phyloP scores from a whole-genome alignment of 225 moss, liverwort and hornwort species.

The Takakia lepidozioides region DNA sequence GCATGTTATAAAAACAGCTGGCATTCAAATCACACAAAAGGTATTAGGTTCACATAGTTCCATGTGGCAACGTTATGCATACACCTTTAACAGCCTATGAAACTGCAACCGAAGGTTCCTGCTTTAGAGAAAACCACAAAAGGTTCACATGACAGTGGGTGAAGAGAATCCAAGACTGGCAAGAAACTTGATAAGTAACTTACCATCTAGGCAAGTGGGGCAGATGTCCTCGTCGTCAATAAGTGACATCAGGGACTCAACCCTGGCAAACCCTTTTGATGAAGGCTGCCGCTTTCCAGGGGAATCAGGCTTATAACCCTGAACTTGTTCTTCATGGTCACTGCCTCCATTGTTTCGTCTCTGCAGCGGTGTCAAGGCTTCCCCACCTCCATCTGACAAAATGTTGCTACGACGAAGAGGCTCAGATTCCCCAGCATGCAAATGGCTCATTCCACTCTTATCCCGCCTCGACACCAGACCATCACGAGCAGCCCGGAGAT shows the following conservation, averaged over 20 bases:
- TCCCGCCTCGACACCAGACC: conserved; percentile 39
- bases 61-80: too few relatives aligned
- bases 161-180: too few relatives aligned
- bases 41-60: too few relatives aligned
- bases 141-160: too few relatives aligned
- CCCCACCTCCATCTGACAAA: conserved; percentile 50
- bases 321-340: conserved; percentile 55
- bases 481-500: conserved; percentile 29
- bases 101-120: too few relatives aligned
- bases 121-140: too few relatives aligned
- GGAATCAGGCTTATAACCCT: conserved; percentile 48
- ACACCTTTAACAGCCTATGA: too few relatives aligned
- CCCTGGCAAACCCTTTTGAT: conserved; percentile 53
- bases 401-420: conserved; percentile 45
- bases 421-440: conserved; percentile 37
- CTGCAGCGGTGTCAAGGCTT: conserved; percentile 58
- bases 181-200: too few relatives aligned
- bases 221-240: conserved; percentile 80
- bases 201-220: conserved; percentile 97
- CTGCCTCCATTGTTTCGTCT: conserved; percentile 41
- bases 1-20: too few relatives aligned
- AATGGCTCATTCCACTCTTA: conserved; percentile 51
- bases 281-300: conserved; percentile 46
- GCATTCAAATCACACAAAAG: too few relatives aligned
- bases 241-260: conserved; percentile 64